These are phyloP conservation scores for Globisporangium viniferum DNA, from an alignment of 352 stramenopile species.

Conservation along the genomic window DNA sequence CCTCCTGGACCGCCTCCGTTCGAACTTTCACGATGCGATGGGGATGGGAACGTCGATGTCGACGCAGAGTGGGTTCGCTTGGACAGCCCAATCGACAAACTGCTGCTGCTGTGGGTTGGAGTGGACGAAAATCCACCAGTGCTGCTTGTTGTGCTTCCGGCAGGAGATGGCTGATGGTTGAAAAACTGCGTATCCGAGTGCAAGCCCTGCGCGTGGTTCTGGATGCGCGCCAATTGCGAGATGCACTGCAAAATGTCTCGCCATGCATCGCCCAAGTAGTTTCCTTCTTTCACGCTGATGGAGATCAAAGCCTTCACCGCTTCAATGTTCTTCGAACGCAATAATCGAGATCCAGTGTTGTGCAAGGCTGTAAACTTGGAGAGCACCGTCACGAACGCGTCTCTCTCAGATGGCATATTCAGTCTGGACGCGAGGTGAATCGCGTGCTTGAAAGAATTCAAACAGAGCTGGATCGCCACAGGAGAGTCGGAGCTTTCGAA, in stretches of 20 bases:
- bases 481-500: slow-evolving; percentile 93
- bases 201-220: slow-evolving; percentile 92
- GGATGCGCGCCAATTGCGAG: slow-evolving; percentile 96
- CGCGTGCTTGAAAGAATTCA: slow-evolving; percentile 95
- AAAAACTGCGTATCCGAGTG: slow-evolving; percentile 86
- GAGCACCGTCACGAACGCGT: slow-evolving; percentile 96
- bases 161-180: slow-evolving; percentile 36
- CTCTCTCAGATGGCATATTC: slow-evolving; percentile 90
- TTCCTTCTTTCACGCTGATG: slow-evolving; percentile 96
- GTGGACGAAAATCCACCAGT: slow-evolving; percentile 10
- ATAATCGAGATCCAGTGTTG: slow-evolving; percentile 87
- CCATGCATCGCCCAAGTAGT: slow-evolving; percentile 97
- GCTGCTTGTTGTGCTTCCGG: slow-evolving; percentile 26
- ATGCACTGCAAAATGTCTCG: slow-evolving; percentile 95
- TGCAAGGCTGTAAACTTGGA: slow-evolving; percentile 96
- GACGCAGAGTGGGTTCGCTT: slow-evolving; percentile 16
- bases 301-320: slow-evolving; percentile 96
- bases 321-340: slow-evolving; percentile 97
- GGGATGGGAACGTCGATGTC: slow-evolving; percentile 35
- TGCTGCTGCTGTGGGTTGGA: slow-evolving; percentile 24
- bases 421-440: slow-evolving; percentile 88
- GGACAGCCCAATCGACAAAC: slow-evolving; percentile 16
- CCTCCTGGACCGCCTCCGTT: slow-evolving; percentile 22
- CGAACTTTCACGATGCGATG: slow-evolving; percentile 40
- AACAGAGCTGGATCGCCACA: slow-evolving; percentile 91